Base-by-base conservation (phyloP, 495 filamentous ascomycete species). In the Penicillium subrubescens region DNA sequence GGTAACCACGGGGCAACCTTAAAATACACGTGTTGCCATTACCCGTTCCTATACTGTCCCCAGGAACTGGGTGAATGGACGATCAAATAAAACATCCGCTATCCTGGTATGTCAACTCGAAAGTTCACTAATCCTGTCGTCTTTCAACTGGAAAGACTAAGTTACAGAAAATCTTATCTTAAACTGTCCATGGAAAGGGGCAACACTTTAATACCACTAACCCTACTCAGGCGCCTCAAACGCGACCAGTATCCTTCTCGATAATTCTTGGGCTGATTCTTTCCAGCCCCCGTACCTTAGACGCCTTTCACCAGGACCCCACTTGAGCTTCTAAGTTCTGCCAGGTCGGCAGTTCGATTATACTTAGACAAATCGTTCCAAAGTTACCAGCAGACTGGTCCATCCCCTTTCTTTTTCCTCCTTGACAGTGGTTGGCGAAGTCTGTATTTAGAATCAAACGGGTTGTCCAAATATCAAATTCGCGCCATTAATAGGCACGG, bases 1-100 rank as follows among this genome's bases (percentile, higher is more conserved):
- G 48, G 48, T 52, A 8, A 52, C 31, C 50, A 21, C 43, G 53
- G 57, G 44, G 21, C 57, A 65, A 65, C 59, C 64, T 66, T 62
- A 66, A 62, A 66, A 41, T 44, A 44, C 59, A 60, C 62, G 44
- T 54, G 43, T 59, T n/a, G 43, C 43, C 29, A 59, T 57, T 1
- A 21, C 2, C 17, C 52, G 31, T 55, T 15, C 52, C 35, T 23
- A 29, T 59, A 15, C n/a, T 33, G 27, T 25, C 5, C 46, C 11
- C 23, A 50, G 12, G 46, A 27, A 15, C 23, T 25, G 46, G 21
- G 46, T 50, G 11, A 25, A 52, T 29, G 48, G 14, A 5, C 12
- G 25, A 52, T 52, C 48, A 31, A 52, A 52, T 31, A 31, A 52
- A 52, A 23, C 44, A 48, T 14, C 8, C 21, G 43, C 19, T 25